Conservation (phyloP, 495 filamentous ascomycete species). For the Cetradonia linearis region DNA sequence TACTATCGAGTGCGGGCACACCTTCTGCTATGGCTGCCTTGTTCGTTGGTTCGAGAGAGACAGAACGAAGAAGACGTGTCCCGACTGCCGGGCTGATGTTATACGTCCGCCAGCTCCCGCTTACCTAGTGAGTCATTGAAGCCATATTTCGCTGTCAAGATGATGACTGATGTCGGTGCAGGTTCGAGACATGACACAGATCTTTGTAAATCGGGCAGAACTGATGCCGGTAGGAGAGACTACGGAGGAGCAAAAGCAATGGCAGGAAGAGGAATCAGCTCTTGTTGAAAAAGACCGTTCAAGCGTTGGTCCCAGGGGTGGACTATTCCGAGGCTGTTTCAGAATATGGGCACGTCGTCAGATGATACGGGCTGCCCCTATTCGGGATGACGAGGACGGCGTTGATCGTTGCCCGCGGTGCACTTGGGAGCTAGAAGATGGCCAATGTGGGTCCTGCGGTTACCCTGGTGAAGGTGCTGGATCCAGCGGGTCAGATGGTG, state of each 20-base stretch:
- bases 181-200: slow-evolving; percentile 57
- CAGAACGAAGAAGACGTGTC: slow-evolving; percentile 56
- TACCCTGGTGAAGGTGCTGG: slow-evolving; percentile 21
- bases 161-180: slow-evolving; percentile 27
- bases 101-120: slow-evolving; percentile 53
- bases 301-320: slow-evolving; percentile 38
- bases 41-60: slow-evolving; percentile 54
- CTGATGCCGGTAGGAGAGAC: slow-evolving; percentile 54
- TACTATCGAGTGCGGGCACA: slow-evolving; percentile 61
- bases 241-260: slow-evolving; percentile 46
- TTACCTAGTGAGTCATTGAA: slow-evolving; percentile 46
- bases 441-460: slow-evolving; percentile 46
- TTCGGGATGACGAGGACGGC: slow-evolving; percentile 51
- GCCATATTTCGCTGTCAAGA: background rate
- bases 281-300: slow-evolving; percentile 42
- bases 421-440: slow-evolving; percentile 53
- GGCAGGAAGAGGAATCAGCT: slow-evolving; percentile 48
- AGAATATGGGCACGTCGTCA: slow-evolving; percentile 26
- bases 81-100: slow-evolving; percentile 56
- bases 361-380: slow-evolving; percentile 24
- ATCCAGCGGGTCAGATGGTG: slow-evolving; percentile 6
- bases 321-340: slow-evolving; percentile 58
- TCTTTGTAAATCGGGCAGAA: slow-evolving; percentile 54
- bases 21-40: slow-evolving; percentile 65
- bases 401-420: slow-evolving; percentile 56